Evolutionary conservation across 306 rosid species (phyloP).

Genomic region (Malus sylvestris): DNA sequence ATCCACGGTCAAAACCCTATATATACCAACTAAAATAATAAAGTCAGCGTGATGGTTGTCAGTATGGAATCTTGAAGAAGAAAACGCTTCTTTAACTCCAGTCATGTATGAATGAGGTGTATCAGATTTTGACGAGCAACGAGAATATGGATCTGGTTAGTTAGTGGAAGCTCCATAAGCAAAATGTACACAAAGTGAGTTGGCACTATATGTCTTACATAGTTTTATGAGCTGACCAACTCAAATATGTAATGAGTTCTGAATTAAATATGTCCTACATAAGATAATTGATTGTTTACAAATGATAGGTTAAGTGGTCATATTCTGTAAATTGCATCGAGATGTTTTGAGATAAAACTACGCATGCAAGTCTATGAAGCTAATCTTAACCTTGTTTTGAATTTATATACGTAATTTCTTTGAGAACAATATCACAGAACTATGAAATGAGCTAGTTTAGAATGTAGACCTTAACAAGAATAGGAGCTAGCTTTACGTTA

Average conservation of each 20-base stretch:
- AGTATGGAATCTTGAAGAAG: neutral
- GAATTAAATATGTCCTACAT: neutral
- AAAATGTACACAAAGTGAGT: neutral
- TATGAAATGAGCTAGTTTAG: neutral
- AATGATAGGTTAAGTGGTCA: neutral
- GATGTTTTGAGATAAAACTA: neutral
- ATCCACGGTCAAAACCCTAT: slow-evolving; percentile 3
- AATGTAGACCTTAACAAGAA: neutral
- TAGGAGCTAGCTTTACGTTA: neutral
- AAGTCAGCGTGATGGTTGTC: neutral
- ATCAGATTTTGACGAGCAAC: neutral
- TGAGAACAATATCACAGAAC: neutral
- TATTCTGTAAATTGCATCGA: neutral
- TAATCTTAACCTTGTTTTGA: too few species aligned
- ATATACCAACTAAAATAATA: neutral
- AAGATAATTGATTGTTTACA: neutral
- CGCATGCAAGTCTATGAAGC: neutral
- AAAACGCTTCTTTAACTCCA: neutral
- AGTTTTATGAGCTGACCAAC: neutral
- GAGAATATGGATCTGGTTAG: neutral
- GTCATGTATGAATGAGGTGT: slow-evolving; percentile 1
- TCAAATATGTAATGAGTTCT: neutral
- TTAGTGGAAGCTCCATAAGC: slow-evolving; percentile 14
- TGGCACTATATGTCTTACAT: neutral
- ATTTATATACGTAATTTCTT: too few species aligned